phyloP scores from a whole-genome alignment of 106 monocot species.

The Phalaenopsis aphrodite region DNA sequence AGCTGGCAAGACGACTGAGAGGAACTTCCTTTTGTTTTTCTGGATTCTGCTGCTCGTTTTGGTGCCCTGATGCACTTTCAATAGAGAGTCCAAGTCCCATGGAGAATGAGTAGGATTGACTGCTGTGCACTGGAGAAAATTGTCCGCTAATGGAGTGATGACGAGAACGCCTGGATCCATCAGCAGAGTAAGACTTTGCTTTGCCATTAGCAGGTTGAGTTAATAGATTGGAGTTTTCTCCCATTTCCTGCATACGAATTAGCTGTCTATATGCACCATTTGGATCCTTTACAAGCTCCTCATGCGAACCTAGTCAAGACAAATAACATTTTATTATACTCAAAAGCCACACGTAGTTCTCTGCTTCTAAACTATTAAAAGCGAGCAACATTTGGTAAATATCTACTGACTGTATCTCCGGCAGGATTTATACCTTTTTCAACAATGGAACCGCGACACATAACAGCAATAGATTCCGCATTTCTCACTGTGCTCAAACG shows the following conservation, averaged over 20 bases:
- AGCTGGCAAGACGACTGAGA: constrained; percentile 13
- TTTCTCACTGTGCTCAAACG: constrained; percentile 8
- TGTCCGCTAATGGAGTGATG: background rate
- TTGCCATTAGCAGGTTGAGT: background rate
- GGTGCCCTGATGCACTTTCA: background rate
- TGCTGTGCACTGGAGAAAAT: background rate
- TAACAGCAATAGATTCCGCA: constrained; percentile 3
- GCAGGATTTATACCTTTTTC: constrained; percentile 3
- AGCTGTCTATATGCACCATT: constrained; percentile 31
- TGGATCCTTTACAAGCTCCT: constrained; percentile 22
- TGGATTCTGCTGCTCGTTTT: background rate
- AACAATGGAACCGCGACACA: background rate
- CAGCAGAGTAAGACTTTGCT: background rate
- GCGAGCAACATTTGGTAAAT: background rate
- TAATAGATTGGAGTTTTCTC: background rate
- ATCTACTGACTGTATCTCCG: background rate
- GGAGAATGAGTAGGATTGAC: background rate
- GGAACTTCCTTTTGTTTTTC: constrained; percentile 3
- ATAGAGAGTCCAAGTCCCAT: background rate
- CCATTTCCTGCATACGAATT: constrained; percentile 21
- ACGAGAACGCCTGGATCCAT: background rate
- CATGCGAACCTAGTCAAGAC: constrained; percentile 20
- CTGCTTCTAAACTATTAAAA: too few relatives aligned
- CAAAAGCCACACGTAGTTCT: too few relatives aligned
- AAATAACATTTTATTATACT: background rate